A percentile compares a stretch with the other conserved stretches of the same genome.
phyloP scores from a whole-genome alignment of 441 rosid species.

The Caryocar brasiliense region DNA sequence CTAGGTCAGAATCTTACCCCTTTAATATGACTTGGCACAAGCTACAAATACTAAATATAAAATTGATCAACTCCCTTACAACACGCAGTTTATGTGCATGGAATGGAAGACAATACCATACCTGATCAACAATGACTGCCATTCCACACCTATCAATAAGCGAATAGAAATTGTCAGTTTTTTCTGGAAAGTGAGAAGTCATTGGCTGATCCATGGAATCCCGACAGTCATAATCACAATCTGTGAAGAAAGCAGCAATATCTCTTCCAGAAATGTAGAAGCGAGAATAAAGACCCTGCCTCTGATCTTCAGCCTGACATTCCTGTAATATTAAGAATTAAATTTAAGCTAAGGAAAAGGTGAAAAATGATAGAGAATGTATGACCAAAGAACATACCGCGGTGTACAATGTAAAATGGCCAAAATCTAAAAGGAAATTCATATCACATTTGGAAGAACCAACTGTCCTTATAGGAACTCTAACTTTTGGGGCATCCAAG shows the following conservation, averaged over 20 bases:
- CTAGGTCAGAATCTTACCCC: no score
- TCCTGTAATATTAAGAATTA: constrained; percentile 44
- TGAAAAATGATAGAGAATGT: constrained; percentile 12
- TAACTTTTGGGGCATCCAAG: constrained; percentile 97
- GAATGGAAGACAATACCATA: constrained; percentile 24
- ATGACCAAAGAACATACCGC: constrained; percentile 39
- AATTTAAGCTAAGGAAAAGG: constrained; percentile 18
- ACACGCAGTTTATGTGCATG: no score
- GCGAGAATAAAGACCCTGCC: constrained; percentile 81
- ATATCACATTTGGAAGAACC: constrained; percentile 59
- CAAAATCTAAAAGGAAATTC: constrained; percentile 94
- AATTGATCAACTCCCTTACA: no score
- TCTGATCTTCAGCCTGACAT: constrained; percentile 62
- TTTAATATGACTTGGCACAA: no score
- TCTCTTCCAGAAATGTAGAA: constrained; percentile 91
- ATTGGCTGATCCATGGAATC: constrained; percentile 33
- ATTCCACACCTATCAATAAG: constrained; percentile 94
- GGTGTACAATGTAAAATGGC: constrained; percentile 87
- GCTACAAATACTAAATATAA: no score
- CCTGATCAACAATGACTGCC: constrained; percentile 97
- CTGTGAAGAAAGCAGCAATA: constrained; percentile 88
- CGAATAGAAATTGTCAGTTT: constrained; percentile 48
- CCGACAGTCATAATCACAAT: constrained; percentile 47
- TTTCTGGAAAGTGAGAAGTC: constrained; percentile 33
- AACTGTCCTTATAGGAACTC: constrained; percentile 65